Evolutionary conservation across 2,329 filamentous ascomycete species (phyloP).

Genomic region (Domatiomyces catenatus): DNA sequence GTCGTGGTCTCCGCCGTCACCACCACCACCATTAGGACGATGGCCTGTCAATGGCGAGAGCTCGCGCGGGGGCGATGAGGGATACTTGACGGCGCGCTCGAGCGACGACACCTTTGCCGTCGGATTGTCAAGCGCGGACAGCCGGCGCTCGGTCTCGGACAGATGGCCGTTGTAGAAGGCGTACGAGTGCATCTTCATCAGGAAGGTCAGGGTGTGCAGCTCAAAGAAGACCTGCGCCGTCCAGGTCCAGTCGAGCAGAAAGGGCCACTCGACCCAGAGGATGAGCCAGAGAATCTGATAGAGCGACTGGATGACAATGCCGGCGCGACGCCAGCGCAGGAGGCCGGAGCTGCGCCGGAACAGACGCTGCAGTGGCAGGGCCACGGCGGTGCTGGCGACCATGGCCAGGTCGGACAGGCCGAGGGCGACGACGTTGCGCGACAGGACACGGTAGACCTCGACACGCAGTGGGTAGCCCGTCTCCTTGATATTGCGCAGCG

Average conservation of each 20-base stretch:
- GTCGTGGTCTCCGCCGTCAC: constrained; percentile 28
- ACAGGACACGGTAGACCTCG: constrained; percentile 76
- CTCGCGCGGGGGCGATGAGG: constrained; percentile 31
- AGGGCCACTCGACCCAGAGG: constrained; percentile 74
- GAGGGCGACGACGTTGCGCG: constrained; percentile 75
- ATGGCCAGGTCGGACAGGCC: constrained; percentile 71
- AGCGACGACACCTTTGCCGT: constrained; percentile 49
- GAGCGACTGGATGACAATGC: constrained; percentile 68
- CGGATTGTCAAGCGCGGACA: constrained; percentile 65
- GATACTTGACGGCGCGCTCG: constrained; percentile 63
- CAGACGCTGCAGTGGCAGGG: constrained; percentile 56
- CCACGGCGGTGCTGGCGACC: constrained; percentile 59
- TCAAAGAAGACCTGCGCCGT: constrained; percentile 92
- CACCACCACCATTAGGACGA: constrained; percentile 20
- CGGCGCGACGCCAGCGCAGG: constrained; percentile 59
- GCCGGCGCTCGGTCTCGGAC: constrained; percentile 66
- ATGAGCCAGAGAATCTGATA: constrained; percentile 66
- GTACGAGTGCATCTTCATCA: constrained; percentile 99
- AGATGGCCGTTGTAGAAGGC: constrained; percentile 96
- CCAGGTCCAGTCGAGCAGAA: constrained; percentile 82
- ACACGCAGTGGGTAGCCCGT: constrained; percentile 75
- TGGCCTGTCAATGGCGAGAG: constrained; percentile 18
- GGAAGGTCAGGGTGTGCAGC: constrained; percentile 72
- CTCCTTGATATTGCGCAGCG: constrained; percentile 83
- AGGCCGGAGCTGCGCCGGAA: constrained; percentile 42